phyloP scores from a whole-genome alignment of 129 eudicot species.

The Dittrichia graveolens region DNA sequence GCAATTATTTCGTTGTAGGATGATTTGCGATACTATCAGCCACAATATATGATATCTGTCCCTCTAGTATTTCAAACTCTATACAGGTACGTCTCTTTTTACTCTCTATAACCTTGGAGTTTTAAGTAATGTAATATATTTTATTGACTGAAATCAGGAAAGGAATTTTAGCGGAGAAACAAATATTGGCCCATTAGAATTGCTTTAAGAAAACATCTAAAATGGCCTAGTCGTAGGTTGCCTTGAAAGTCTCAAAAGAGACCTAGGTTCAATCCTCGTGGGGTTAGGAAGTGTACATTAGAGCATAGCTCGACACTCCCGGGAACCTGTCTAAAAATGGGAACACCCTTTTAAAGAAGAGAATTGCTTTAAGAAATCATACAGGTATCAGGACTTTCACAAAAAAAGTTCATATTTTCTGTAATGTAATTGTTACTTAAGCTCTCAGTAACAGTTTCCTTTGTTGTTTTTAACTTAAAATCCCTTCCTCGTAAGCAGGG shows the following conservation, averaged over 20 bases:
- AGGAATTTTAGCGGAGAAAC: neutral
- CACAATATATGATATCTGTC: constrained; percentile 84
- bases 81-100: constrained; percentile 60
- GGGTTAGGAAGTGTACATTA: too few relatives aligned
- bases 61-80: constrained; percentile 91
- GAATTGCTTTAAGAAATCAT: neutral
- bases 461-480: neutral
- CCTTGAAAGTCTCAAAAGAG: too few relatives aligned
- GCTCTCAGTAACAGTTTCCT: neutral
- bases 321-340: too few relatives aligned
- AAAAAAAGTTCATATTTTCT: neutral
- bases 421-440: neutral
- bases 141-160: neutral
- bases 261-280: too few relatives aligned
- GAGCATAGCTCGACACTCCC: too few relatives aligned
- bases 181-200: neutral
- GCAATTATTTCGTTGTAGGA: constrained; percentile 56
- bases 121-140: neutral
- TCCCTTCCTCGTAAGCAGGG: neutral
- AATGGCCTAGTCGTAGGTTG: too few relatives aligned
- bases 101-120: neutral
- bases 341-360: too few relatives aligned
- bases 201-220: too few relatives aligned
- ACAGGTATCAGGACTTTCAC: neutral
- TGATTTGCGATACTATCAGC: constrained; percentile 82